Percentiles rank a stretch among this genome's conserved stretches.
These are phyloP conservation scores for Rhizoclosmatium hyalinum DNA, from an alignment of 371 early-diverging fungal species.

Conservation along the genomic window DNA sequence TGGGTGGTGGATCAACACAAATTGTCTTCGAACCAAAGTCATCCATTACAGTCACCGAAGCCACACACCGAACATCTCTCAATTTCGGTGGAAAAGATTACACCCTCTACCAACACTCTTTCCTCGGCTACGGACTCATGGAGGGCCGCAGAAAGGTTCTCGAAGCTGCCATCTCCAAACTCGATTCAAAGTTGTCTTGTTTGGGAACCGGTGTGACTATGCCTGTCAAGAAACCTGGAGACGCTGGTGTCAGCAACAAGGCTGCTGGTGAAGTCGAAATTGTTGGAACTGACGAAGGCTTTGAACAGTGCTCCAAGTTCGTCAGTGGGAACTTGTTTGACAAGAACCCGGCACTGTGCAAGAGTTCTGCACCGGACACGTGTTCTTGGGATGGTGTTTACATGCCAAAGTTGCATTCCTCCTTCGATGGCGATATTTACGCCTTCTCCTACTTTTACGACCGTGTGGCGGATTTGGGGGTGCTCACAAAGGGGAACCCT, in stretches of 20 bases:
- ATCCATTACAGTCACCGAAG: constrained; percentile 41
- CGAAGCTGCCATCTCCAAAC: constrained; percentile 34
- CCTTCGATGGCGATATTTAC: constrained; percentile 83
- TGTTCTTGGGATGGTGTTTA: constrained; percentile 94
- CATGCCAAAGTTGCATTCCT: constrained; percentile 77
- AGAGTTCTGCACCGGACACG: constrained; percentile 39
- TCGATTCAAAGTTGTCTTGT: constrained; percentile 40
- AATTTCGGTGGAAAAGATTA: constrained; percentile 74
- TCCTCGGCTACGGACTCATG: constrained; percentile 89
- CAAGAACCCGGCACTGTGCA: constrained; percentile 47
- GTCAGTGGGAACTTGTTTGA: constrained; percentile 43
- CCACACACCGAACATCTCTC: constrained; percentile 71
- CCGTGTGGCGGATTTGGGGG: constrained; percentile 55
- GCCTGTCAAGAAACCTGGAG: constrained; percentile 20
- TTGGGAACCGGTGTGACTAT: constrained; percentile 20
- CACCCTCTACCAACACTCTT: constrained; percentile 90
- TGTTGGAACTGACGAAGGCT: constrained; percentile 39
- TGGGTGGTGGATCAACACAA: constrained; percentile 96
- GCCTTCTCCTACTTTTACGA: constrained; percentile 97
- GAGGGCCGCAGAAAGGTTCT: constrained; percentile 80
- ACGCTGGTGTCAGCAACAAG: not conserved
- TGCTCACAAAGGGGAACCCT: constrained; percentile 31
- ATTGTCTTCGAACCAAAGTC: constrained; percentile 90
- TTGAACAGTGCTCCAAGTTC: constrained; percentile 42
- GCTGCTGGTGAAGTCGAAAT: constrained; percentile 15